Conservation (phyloP, 345 rosid species). For the Gossypium stocksii region DNA sequence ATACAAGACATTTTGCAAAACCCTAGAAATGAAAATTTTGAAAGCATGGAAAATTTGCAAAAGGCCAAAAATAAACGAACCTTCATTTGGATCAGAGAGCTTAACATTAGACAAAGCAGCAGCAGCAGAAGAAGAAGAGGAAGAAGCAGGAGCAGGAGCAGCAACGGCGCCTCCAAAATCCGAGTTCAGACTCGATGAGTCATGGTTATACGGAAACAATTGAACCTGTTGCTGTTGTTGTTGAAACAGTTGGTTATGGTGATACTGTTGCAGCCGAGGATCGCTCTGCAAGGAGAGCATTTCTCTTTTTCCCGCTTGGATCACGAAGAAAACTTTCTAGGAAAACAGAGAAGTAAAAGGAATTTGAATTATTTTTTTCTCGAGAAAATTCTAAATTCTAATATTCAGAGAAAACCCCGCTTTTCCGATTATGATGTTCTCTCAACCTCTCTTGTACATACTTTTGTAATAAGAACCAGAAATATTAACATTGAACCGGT, state of each 20-base stretch:
- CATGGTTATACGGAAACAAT: slow-evolving; percentile 1
- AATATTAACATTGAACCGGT: background rate
- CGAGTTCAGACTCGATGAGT: background rate
- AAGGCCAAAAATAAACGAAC: background rate
- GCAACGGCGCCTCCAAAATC: slow-evolving; percentile 3
- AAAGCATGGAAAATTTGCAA: background rate
- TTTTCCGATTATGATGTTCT: background rate
- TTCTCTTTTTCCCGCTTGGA: background rate
- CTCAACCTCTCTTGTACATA: background rate
- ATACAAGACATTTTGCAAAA: background rate
- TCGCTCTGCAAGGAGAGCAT: slow-evolving; percentile 10
- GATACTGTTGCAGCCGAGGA: slow-evolving; percentile 14
- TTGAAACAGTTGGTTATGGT: background rate
- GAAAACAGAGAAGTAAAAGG: background rate
- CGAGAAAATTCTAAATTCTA: background rate
- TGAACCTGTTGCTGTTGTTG: slow-evolving; percentile 11
- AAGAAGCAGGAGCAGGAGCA: background rate
- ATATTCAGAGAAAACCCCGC: background rate
- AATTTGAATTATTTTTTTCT: background rate
- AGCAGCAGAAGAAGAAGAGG: background rate
- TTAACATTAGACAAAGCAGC: background rate
- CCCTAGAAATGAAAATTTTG: background rate
- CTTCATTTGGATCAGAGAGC: slow-evolving; percentile 1
- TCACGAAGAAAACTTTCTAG: background rate
- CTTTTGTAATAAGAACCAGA: no score